These are phyloP conservation scores for Globisporangium paroecandrum DNA, from an alignment of 352 stramenopile genomes.

Conservation along the genomic window DNA sequence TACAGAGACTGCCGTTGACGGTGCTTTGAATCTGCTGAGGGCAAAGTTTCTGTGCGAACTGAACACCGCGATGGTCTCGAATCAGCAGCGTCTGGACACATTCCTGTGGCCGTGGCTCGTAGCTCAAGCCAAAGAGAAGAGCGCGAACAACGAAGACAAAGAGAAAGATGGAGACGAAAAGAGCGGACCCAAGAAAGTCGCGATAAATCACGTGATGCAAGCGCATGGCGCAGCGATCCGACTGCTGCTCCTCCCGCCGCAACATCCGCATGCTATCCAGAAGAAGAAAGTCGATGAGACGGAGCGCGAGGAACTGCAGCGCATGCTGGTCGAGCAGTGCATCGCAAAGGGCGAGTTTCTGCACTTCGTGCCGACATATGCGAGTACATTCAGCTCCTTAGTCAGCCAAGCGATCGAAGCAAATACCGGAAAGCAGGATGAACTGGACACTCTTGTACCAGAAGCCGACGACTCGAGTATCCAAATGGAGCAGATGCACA, in stretches of 20 bases:
- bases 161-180: background rate
- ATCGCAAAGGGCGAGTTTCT: conserved; percentile 33
- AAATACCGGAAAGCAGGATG: background rate
- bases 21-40: conserved; percentile 23
- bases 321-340: conserved; percentile 41
- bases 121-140: conserved; percentile 9
- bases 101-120: conserved; percentile 65
- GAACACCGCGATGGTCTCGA: conserved; percentile 28
- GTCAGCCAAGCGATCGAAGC: conserved; percentile 2
- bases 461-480: background rate
- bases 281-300: conserved; percentile 22
- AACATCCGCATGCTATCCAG: background rate
- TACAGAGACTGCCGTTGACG: background rate
- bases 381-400: conserved; percentile 10
- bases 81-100: conserved; percentile 28
- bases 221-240: conserved; percentile 19
- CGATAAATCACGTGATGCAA: conserved; percentile 10
- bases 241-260: conserved; percentile 10
- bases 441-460: background rate
- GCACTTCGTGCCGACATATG: conserved; percentile 35
- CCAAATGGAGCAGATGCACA: conserved; percentile 24
- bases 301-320: conserved; percentile 32
- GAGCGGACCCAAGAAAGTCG: background rate
- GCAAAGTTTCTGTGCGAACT: conserved; percentile 65
- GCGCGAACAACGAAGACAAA: background rate